phyloP scores from a whole-genome alignment of 202 grass and related monocot genomes.

The Zoysia matrella region DNA sequence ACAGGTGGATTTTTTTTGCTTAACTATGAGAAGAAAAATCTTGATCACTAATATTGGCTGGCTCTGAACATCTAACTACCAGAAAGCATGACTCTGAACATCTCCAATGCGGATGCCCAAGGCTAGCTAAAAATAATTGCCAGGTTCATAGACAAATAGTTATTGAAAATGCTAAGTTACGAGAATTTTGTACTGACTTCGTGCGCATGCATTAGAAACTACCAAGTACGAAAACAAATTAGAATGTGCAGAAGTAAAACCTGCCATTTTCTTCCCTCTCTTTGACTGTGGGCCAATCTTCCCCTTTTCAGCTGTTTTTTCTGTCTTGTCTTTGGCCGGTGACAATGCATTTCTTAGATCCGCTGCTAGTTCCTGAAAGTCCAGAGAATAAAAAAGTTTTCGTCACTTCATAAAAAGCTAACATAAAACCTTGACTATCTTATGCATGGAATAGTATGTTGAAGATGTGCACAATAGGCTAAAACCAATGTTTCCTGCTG shows the following conservation, averaged over 20 bases:
- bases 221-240: constrained; percentile 16
- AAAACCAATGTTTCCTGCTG: background rate
- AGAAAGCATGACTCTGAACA: background rate
- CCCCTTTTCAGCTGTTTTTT: constrained; percentile 15
- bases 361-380: constrained; percentile 41
- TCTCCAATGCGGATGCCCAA: background rate
- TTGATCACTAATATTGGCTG: background rate
- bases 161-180: constrained; percentile 19
- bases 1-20: background rate
- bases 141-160: constrained; percentile 30
- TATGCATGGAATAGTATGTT: constrained; percentile 25
- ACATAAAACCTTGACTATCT: background rate
- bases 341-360: constrained; percentile 27
- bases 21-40: background rate
- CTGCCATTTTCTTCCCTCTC: constrained; percentile 32
- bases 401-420: background rate
- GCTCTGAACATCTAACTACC: no score
- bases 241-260: constrained; percentile 44
- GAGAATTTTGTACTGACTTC: background rate
- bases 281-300: constrained; percentile 35
- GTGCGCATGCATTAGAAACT: constrained; percentile 35
- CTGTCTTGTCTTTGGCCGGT: constrained; percentile 32
- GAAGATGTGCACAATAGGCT: background rate
- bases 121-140: constrained; percentile 32
- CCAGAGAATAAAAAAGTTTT: constrained; percentile 26